Conservation (phyloP, 805 yeast species). For the Brettanomyces sp. region DNA sequence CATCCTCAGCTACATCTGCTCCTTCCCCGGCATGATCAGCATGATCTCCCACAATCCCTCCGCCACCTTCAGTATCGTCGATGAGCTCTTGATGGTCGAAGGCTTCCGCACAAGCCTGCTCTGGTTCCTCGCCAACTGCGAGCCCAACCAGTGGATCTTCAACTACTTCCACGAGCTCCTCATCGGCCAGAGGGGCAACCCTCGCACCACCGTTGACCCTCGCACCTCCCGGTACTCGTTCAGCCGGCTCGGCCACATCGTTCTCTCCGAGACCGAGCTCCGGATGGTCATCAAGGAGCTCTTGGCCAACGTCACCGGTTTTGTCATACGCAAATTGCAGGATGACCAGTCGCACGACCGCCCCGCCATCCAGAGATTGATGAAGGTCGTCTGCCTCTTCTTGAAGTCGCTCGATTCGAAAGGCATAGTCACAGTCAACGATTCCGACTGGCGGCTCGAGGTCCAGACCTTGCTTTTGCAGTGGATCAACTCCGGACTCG, state of each 20-base stretch:
- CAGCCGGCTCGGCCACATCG: slow-evolving; percentile 48
- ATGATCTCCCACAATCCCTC: slow-evolving; percentile 40
- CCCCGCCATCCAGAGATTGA: slow-evolving; percentile 28
- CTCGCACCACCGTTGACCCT: slow-evolving; percentile 1
- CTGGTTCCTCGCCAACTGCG: slow-evolving; percentile 59
- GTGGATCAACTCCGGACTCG: slow-evolving; percentile 45
- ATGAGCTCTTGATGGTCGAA: slow-evolving; percentile 61
- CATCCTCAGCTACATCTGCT: slow-evolving; percentile 38
- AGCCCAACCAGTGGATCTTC: slow-evolving; percentile 44
- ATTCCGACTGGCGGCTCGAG: slow-evolving; percentile 49
- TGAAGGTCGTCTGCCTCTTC: slow-evolving; percentile 56
- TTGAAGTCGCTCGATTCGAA: slow-evolving; percentile 39
- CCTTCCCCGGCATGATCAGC: slow-evolving; percentile 39
- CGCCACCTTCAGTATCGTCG: slow-evolving; percentile 47
- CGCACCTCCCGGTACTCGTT: slow-evolving; percentile 26
- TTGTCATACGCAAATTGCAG: slow-evolving; percentile 20
- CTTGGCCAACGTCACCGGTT: slow-evolving; percentile 44
- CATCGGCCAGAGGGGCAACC: slow-evolving; percentile 45
- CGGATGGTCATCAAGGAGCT: slow-evolving; percentile 66
- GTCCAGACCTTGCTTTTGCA: slow-evolving; percentile 50
- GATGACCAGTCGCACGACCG: slow-evolving; percentile 21
- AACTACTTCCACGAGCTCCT: slow-evolving; percentile 57
- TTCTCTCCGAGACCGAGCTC: slow-evolving; percentile 48
- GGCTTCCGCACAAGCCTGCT: slow-evolving; percentile 57
- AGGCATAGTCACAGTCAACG: slow-evolving; percentile 31